Evolutionary conservation across 805 yeast genomes (phyloP).

Genomic region (Metschnikowia orientalis): DNA sequence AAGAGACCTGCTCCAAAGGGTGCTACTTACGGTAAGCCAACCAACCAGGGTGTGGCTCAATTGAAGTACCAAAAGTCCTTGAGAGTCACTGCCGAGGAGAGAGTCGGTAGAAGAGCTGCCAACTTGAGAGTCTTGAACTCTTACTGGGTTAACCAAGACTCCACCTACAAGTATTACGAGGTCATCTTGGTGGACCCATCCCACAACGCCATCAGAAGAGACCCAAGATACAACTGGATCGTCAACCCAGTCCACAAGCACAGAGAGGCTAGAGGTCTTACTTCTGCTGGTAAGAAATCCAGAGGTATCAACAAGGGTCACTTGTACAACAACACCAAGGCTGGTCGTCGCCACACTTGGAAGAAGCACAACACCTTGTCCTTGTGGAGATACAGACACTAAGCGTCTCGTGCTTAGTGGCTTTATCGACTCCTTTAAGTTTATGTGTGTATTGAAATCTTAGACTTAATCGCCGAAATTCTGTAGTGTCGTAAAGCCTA

Average conservation of each 20-base stretch:
- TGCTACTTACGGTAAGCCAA: slow-evolving; percentile 99
- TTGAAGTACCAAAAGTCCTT: slow-evolving; percentile 98
- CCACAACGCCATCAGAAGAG: slow-evolving; percentile 98
- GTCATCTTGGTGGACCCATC: slow-evolving; percentile 96
- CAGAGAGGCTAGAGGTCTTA: slow-evolving; percentile 99
- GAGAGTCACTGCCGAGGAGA: slow-evolving; percentile 99
- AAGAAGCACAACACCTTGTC: slow-evolving; percentile 98
- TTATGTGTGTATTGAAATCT: slow-evolving; percentile 11
- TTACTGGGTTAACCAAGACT: slow-evolving; percentile 99
- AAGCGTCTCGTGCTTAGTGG: slow-evolving; percentile 24
- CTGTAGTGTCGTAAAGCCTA: too few species aligned
- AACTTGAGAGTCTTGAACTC: slow-evolving; percentile 99
- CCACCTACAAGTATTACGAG: slow-evolving; percentile 98
- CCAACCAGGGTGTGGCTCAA: slow-evolving; percentile 99
- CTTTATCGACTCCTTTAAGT: slow-evolving; percentile 8
- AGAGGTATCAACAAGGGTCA: slow-evolving; percentile 99
- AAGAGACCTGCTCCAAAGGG: slow-evolving; percentile 99
- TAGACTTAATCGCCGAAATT: slow-evolving; percentile 8
- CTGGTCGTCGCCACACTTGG: slow-evolving; percentile 99
- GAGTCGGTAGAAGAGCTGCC: slow-evolving; percentile 98
- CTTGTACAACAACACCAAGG: slow-evolving; percentile 94
- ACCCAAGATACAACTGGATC: slow-evolving; percentile 99
- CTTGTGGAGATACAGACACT: slow-evolving; percentile 98
- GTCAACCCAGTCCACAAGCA: slow-evolving; percentile 99
- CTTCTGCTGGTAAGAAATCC: slow-evolving; percentile 96